Percentiles rank a stretch among this genome's conserved stretches.
Conservation (phyloP, 441 rosid species). For the Hura crepitans region DNA sequence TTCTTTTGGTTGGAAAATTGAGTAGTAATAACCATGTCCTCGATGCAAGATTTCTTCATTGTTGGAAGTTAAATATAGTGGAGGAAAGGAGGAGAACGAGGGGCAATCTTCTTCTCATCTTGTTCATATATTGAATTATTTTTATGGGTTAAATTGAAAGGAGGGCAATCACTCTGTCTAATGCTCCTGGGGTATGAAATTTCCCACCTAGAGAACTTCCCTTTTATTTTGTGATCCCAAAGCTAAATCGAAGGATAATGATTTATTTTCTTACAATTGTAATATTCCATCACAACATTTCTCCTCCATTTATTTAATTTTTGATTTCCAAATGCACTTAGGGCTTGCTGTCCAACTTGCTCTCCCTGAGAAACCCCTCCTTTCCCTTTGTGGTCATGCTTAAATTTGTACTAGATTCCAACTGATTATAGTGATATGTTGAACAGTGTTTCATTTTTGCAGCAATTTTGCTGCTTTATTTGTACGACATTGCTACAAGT, state of each 20-base stretch:
- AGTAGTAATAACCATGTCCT: not conserved
- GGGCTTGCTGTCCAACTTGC: too few relatives aligned
- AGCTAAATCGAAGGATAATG: not conserved
- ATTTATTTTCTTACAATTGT: not conserved
- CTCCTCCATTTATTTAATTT: not conserved
- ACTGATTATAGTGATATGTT: not conserved
- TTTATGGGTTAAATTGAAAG: not conserved
- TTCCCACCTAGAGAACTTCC: not conserved
- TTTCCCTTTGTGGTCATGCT: not conserved
- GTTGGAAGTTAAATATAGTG: not conserved
- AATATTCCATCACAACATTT: not conserved
- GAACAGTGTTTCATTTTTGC: too few relatives aligned
- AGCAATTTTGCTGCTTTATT: too few relatives aligned
- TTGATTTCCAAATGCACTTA: not conserved
- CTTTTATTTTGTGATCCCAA: not conserved
- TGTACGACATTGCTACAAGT: too few relatives aligned
- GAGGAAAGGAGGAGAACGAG: not conserved
- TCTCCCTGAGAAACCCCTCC: too few relatives aligned
- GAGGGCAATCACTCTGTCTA: too few relatives aligned
- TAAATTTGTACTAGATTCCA: constrained; percentile 4
- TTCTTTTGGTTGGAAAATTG: not conserved
- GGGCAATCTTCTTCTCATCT: not conserved
- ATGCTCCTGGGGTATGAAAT: not conserved
- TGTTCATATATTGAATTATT: not conserved
- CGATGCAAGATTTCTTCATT: not conserved